Evolutionary conservation across 805 yeast species (phyloP).

Genomic region (Saccharomycopsis sp.): DNA sequence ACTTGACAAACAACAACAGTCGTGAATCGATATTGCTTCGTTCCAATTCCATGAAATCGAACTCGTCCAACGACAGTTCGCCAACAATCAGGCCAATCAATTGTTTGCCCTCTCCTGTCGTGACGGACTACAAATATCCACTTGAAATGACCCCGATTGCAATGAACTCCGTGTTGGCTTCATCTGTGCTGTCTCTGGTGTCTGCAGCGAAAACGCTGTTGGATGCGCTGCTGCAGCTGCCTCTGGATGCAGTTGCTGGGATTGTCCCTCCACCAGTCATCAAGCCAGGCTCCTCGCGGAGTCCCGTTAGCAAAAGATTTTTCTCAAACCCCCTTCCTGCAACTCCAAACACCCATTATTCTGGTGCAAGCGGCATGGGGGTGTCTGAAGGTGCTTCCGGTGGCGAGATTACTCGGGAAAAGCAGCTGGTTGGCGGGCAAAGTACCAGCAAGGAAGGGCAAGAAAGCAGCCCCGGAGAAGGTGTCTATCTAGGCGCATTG

Average conservation of each 20-base stretch:
- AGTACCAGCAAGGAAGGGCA: too few relatives aligned
- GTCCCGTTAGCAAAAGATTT: not conserved
- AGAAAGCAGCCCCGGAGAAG: not conserved
- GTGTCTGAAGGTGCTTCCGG: not conserved
- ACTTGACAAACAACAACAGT: not conserved
- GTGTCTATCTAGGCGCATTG: not conserved
- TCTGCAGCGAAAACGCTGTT: not conserved
- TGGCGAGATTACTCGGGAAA: not conserved
- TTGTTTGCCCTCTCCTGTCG: not conserved
- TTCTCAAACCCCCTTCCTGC: not conserved
- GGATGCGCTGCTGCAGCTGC: too few relatives aligned
- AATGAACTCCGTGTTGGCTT: not conserved
- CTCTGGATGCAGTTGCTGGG: too few relatives aligned
- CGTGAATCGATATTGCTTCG: not conserved
- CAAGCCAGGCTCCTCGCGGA: too few relatives aligned
- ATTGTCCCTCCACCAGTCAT: not conserved
- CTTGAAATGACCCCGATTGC: conserved; percentile 2
- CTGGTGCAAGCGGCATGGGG: not conserved
- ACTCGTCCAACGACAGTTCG: not conserved
- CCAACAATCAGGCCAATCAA: not conserved
- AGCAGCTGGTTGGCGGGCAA: too few relatives aligned
- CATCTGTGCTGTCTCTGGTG: not conserved
- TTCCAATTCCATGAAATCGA: not conserved
- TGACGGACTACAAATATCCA: not conserved
- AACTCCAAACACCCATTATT: not conserved